These are phyloP conservation scores for Agrostemma githago DNA, from an alignment of 148 eudicot species.

Conservation along the genomic window DNA sequence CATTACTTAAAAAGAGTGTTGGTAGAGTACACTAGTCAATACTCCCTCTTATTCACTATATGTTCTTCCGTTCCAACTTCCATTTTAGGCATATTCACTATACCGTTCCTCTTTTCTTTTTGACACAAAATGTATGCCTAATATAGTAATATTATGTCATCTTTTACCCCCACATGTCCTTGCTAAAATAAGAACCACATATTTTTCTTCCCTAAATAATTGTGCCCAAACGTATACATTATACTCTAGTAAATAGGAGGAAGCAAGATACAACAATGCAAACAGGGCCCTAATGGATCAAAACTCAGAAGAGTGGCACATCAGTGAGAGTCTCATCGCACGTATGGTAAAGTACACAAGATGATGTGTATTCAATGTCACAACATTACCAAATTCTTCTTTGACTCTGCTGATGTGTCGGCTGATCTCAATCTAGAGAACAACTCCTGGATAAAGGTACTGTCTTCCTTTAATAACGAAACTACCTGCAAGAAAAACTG, in stretches of 20 bases:
- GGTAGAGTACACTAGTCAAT: no score
- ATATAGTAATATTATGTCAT: no score
- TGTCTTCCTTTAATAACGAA: slow-evolving; percentile 80
- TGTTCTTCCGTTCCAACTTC: no score
- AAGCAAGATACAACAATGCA: not conserved
- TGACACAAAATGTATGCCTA: no score
- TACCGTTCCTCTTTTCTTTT: no score
- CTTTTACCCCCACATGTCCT: no score
- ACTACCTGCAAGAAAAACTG: slow-evolving; percentile 52
- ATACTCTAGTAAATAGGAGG: no score
- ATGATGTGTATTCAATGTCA: slow-evolving; percentile 1
- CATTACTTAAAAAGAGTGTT: not conserved
- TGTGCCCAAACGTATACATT: no score
- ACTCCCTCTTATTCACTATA: no score
- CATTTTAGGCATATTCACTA: no score
- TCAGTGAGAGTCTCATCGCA: not conserved
- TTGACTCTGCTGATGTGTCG: slow-evolving; percentile 57
- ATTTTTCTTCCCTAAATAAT: no score
- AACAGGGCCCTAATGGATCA: not conserved
- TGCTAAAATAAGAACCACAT: no score
- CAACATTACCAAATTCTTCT: slow-evolving; percentile 66
- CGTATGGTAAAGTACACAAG: not conserved
- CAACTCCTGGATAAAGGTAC: slow-evolving; percentile 69
- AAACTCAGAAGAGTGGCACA: not conserved
- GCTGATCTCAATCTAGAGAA: slow-evolving; percentile 70